Percentiles rank a stretch among this genome's conserved stretches.
phyloP scores from a whole-genome alignment of 2,329 filamentous ascomycete species.

The Macrophomina phaseolina region DNA sequence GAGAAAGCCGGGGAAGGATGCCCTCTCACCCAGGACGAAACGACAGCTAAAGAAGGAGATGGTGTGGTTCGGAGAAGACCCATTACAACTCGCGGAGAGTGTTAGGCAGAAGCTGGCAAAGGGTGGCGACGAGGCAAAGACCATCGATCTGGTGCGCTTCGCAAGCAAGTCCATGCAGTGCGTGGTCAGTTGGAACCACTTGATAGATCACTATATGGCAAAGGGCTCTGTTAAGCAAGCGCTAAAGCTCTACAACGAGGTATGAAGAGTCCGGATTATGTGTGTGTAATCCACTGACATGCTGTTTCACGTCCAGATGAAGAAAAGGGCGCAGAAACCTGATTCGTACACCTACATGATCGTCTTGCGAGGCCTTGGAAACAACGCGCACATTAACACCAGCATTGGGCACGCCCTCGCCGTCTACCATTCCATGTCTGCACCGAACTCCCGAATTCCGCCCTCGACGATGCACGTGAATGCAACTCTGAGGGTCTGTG shows the following conservation, averaged over 20 bases:
- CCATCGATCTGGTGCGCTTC: conserved; percentile 69
- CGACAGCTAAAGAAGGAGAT: conserved; percentile 5
- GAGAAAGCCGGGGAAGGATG: not conserved
- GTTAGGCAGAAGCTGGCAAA: conserved; percentile 66
- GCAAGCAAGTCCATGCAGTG: conserved; percentile 69
- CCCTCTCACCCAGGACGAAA: not conserved
- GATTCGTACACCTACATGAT: conserved; percentile 84
- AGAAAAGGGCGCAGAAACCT: conserved; percentile 83
- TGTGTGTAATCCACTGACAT: conserved; percentile 24
- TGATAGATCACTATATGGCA: conserved; percentile 74
- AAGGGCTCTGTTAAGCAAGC: conserved; percentile 67
- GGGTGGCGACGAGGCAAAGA: conserved; percentile 66
- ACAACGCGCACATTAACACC: conserved; percentile 60
- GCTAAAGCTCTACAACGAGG: conserved; percentile 88
- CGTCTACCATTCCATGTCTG: conserved; percentile 77
- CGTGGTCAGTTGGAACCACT: conserved; percentile 84
- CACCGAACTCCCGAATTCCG: conserved; percentile 66
- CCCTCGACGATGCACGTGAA: conserved; percentile 86
- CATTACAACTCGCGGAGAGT: conserved; percentile 72
- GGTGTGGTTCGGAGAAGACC: conserved; percentile 61
- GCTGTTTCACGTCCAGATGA: conserved; percentile 70
- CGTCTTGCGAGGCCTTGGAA: conserved; percentile 76
- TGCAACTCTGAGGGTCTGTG: conserved; percentile 82
- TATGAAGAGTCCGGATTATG: conserved; percentile 43
- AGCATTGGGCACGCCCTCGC: conserved; percentile 72